Conservation (phyloP, 2,329 filamentous ascomycete genomes). For the Ambrosiella cleistominuta region DNA sequence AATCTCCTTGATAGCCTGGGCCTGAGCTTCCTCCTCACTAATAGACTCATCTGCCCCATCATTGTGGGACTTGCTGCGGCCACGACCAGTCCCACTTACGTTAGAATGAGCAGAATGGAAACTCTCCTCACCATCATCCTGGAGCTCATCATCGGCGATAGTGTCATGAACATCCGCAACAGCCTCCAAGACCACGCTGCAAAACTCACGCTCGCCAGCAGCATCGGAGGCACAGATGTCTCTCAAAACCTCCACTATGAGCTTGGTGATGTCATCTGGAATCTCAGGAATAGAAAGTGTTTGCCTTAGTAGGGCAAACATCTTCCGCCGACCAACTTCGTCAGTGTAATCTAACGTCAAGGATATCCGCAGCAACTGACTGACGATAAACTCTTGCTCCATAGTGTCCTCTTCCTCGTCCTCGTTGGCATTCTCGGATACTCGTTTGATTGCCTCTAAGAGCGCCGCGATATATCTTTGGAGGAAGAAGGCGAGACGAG, state of each 20-base stretch:
- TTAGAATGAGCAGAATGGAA: constrained; percentile 90
- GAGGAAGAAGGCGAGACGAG: constrained; percentile 71
- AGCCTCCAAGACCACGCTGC: constrained; percentile 73
- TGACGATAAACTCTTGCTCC: constrained; percentile 87
- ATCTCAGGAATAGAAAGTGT: constrained; percentile 71
- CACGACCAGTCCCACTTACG: constrained; percentile 38
- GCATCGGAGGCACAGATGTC: constrained; percentile 62
- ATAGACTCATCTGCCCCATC: constrained; percentile 16
- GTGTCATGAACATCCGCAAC: constrained; percentile 94
- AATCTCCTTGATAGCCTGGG: constrained; percentile 74
- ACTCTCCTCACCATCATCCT: constrained; percentile 45
- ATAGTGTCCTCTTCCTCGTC: constrained; percentile 68
- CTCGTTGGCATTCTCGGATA: constrained; percentile 36
- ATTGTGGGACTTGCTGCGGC: constrained; percentile 25
- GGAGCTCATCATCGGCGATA: constrained; percentile 52
- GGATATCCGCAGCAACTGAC: constrained; percentile 85
- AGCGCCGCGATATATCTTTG: constrained; percentile 60
- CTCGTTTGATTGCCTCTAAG: constrained; percentile 43
- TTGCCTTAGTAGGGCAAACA: constrained; percentile 81
- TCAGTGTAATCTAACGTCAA: constrained; percentile 93
- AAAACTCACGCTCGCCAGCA: constrained; percentile 66
- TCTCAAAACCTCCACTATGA: constrained; percentile 65
- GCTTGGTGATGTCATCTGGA: constrained; percentile 81
- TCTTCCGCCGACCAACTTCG: constrained; percentile 84
- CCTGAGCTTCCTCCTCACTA: constrained; percentile 47